Evolutionary conservation across 176 grass and related monocot genomes (phyloP).

Genomic region (Elymus sibiricus): DNA sequence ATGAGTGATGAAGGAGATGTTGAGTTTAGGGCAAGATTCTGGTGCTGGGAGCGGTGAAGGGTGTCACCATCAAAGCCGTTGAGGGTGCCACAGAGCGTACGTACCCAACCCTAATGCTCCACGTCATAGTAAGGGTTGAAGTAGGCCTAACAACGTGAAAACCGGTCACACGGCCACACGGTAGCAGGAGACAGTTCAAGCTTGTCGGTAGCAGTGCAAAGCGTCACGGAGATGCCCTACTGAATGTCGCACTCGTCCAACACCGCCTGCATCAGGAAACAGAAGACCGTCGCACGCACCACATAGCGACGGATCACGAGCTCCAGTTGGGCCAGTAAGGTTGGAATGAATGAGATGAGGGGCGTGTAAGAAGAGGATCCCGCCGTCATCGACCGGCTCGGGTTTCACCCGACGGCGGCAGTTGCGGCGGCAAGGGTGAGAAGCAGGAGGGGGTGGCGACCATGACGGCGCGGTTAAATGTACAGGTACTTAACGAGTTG

Average conservation of each 20-base stretch:
- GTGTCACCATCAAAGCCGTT: conserved; percentile 58
- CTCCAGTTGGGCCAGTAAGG: background rate
- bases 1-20: conserved; percentile 54
- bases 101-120: conserved; percentile 72
- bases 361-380: too few relatives aligned
- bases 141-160: conserved; percentile 87
- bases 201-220: conserved; percentile 62
- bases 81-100: conserved; percentile 70
- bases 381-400: background rate
- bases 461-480: too few relatives aligned
- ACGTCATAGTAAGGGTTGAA: conserved; percentile 59
- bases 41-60: conserved; percentile 37
- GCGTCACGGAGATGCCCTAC: conserved; percentile 71
- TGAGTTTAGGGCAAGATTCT: conserved; percentile 57
- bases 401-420: too few relatives aligned
- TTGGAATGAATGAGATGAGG: background rate
- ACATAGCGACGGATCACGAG: conserved; percentile 29
- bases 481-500: too few relatives aligned
- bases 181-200: conserved; percentile 24
- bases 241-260: conserved; percentile 52
- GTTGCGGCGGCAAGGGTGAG: too few relatives aligned
- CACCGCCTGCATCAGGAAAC: conserved; percentile 45
- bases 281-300: conserved; percentile 55
- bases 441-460: too few relatives aligned
- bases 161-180: conserved; percentile 25